A percentile compares a stretch with the other conserved stretches of the same genome.
phyloP scores from a whole-genome alignment of 495 filamentous ascomycete genomes.

The Paragyromitra xinjiangensis region DNA sequence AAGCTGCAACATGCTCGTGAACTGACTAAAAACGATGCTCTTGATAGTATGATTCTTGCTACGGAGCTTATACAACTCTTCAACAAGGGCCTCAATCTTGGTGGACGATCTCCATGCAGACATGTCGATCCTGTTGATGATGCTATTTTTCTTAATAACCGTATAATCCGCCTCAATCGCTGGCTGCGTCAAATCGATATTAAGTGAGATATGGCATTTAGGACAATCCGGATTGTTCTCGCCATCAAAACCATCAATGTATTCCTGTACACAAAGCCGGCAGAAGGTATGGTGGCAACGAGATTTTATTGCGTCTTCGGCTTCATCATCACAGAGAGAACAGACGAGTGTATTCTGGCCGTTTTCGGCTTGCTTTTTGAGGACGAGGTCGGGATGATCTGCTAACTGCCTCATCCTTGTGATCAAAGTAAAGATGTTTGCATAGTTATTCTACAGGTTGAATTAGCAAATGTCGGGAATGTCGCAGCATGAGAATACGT shows the following conservation, averaged over 20 bases:
- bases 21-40: slow-evolving; percentile 96
- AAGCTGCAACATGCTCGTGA: slow-evolving; percentile 96
- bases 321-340: slow-evolving; percentile 91
- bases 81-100: slow-evolving; percentile 95
- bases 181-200: slow-evolving; percentile 91
- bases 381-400: slow-evolving; percentile 91
- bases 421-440: slow-evolving; percentile 86
- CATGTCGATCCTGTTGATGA: slow-evolving; percentile 98
- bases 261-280: slow-evolving; percentile 84
- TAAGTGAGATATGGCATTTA: slow-evolving; percentile 85
- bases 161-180: slow-evolving; percentile 86
- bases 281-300: slow-evolving; percentile 96
- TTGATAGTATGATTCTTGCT: slow-evolving; percentile 91
- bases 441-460: slow-evolving; percentile 79
- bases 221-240: slow-evolving; percentile 79
- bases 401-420: slow-evolving; percentile 98
- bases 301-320: slow-evolving; percentile 91
- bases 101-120: slow-evolving; percentile 96
- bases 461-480: slow-evolving; percentile 27
- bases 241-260: slow-evolving; percentile 75
- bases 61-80: slow-evolving; percentile 87
- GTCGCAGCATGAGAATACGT: neutral
- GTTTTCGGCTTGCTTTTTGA: slow-evolving; percentile 83
- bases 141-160: slow-evolving; percentile 86
- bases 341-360: slow-evolving; percentile 93